phyloP scores from a whole-genome alignment of 176 grass and related monocot genomes.

The Zoysia pacifica region DNA sequence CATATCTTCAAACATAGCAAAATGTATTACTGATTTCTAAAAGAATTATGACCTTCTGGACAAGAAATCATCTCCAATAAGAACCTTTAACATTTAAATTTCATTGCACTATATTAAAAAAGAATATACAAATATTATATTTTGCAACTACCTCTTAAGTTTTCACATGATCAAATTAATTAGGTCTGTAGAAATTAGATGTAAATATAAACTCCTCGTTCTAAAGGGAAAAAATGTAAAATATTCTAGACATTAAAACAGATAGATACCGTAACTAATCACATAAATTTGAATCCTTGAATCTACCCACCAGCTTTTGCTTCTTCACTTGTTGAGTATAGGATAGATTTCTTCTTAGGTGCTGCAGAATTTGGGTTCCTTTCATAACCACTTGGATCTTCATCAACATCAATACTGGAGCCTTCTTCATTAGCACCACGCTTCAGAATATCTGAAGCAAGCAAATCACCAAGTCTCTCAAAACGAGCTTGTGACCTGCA shows the following conservation, averaged over 20 bases:
- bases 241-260: not conserved
- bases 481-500: conserved; percentile 83
- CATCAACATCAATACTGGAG: conserved; percentile 63
- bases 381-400: conserved; percentile 62
- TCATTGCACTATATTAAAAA: not conserved
- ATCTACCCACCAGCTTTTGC: conserved; percentile 61
- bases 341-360: conserved; percentile 61
- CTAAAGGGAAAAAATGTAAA: not conserved
- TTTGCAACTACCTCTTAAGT: not conserved
- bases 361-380: conserved; percentile 64
- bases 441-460: conserved; percentile 70
- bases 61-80: not conserved
- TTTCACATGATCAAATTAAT: not conserved
- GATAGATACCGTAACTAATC: not conserved
- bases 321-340: conserved; percentile 63
- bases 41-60: not conserved
- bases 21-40: not conserved
- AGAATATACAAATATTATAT: not conserved
- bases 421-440: conserved; percentile 70
- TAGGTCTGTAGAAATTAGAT: not conserved
- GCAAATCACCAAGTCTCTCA: conserved; percentile 66
- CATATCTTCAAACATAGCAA: conserved; percentile 26
- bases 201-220: not conserved
- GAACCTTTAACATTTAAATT: not conserved
- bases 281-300: conserved; percentile 5